phyloP scores from a whole-genome alignment of 2,329 filamentous ascomycete species.

The Tolypocladium paradoxum region DNA sequence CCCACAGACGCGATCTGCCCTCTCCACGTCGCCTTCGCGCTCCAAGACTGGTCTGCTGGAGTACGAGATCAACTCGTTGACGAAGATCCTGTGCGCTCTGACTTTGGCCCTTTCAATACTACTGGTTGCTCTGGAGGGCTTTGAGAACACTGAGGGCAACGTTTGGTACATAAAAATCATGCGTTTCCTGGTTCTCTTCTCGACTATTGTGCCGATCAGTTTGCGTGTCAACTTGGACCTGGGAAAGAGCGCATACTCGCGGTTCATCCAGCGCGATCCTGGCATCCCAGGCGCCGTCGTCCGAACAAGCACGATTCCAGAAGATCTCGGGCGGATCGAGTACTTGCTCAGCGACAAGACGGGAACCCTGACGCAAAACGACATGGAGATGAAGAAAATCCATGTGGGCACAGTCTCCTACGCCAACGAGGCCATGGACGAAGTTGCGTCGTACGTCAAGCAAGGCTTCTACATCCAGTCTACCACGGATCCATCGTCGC shows the following conservation, averaged over 20 bases:
- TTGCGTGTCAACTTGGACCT: conserved; percentile 93
- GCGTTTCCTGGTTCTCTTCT: conserved; percentile 96
- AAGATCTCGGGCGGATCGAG: conserved; percentile 90
- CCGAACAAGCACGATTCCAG: conserved; percentile 91
- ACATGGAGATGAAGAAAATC: conserved; percentile 98
- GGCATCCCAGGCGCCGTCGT: conserved; percentile 90
- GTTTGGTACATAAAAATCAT: conserved; percentile 95
- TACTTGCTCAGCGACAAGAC: conserved; percentile 97
- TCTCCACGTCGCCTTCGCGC: conserved; percentile 83
- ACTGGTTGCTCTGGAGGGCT: conserved; percentile 78
- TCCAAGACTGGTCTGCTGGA: conserved; percentile 92
- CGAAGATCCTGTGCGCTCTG: conserved; percentile 86
- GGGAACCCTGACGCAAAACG: conserved; percentile 93
- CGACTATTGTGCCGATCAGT: conserved; percentile 97
- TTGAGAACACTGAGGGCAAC: conserved; percentile 53
- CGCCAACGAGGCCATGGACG: conserved; percentile 97
- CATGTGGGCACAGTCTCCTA: conserved; percentile 98
- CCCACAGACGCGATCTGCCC: conserved; percentile 81
- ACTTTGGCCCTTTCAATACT: conserved; percentile 80
- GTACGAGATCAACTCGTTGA: conserved; percentile 92
- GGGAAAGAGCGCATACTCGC: conserved; percentile 92
- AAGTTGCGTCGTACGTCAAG: conserved; percentile 75
- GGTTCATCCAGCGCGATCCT: conserved; percentile 84
- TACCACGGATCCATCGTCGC: conserved; percentile 32
- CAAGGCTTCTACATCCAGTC: conserved; percentile 62